Evolutionary conservation across 768 basidiomycete genomes (phyloP).

Genomic region (Mrakia blollopis): DNA sequence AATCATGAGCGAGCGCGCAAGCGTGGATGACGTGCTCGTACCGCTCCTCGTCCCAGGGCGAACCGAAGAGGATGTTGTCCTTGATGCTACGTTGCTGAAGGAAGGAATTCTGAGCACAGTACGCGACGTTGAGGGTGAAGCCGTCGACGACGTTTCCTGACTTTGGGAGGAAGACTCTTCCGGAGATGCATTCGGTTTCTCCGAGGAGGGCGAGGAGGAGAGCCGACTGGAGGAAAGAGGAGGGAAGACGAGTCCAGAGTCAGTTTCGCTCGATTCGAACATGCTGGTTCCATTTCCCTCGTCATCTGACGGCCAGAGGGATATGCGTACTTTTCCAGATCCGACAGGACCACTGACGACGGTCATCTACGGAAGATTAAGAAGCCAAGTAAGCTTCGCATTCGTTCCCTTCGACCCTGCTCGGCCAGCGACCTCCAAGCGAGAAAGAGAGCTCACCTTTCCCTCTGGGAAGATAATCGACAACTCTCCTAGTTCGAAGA

Average conservation of each 20-base stretch:
- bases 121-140: constrained; percentile 1
- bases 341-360: constrained; percentile 64
- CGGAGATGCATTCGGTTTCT: constrained; percentile 46
- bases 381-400: not conserved
- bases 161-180: constrained; percentile 26
- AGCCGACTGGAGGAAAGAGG: not conserved
- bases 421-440: too few relatives aligned
- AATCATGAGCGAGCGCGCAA: constrained; percentile 32
- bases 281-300: too few relatives aligned
- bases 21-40: constrained; percentile 21
- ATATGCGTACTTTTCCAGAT: constrained; percentile 61
- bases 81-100: constrained; percentile 13
- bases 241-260: not conserved
- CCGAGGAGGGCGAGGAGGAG: constrained; percentile 62
- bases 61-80: constrained; percentile 28
- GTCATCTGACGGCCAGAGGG: constrained; percentile 36
- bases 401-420: too few relatives aligned
- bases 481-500: constrained; percentile 57
- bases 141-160: not conserved
- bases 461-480: constrained; percentile 58
- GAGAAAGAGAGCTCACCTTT: constrained; percentile 44
- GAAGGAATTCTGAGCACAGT: constrained; percentile 29
- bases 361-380: constrained; percentile 37
- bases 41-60: constrained; percentile 9
- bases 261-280: not conserved